Evolutionary conservation across 306 rosid species (phyloP), one percentile per base, ranked within the genome.

Genomic region (Dalbergia cultrata): DNA sequence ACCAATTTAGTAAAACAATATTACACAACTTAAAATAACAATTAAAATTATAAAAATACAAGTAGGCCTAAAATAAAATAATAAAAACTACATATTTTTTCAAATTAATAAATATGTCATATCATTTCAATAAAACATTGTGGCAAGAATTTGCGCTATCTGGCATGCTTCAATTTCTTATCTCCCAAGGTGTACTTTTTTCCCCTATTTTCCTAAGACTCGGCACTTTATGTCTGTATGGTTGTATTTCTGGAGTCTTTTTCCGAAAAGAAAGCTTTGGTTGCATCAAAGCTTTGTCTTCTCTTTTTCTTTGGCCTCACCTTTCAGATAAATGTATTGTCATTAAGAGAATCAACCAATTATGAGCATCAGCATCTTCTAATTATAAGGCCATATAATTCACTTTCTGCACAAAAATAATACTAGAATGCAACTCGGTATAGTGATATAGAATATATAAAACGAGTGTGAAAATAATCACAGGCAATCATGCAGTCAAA

Each of bases 161-260:
- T 7, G 7, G 6, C 41, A 37, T 37, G 7, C 7, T 0, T 37
- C 68, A 75, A 22, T 13, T 60, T 59, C 69, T 57, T 43, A 7
- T 74, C 80, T 50, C 76, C 41, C 66, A 41, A 70, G 66, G 34
- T 19, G 9, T 35, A 68, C 37, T 47, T 73, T 80, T 79, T 65
- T 69, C 37, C 61, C 70, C 1, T 8, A 14, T 58, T 86, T 83
- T 70, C 50, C 6, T 75, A 58, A 70, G 37, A 67, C 26, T 41
- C 74, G 12, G 14, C 52, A 21, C 87, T 85, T 77, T 61, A 85
- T 83, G 80, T 65, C 65, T 84, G 72, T 75, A 82, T 85, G 31
- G 31, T 26, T 26, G 31, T 26, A 26, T 26, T 26, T 26, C 80
- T 74, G 78, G 74, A 73, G 56, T 69, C 78, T 60, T 87, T 81